phyloP scores from a whole-genome alignment of 306 rosid genomes.

The Nissolia schottii region DNA sequence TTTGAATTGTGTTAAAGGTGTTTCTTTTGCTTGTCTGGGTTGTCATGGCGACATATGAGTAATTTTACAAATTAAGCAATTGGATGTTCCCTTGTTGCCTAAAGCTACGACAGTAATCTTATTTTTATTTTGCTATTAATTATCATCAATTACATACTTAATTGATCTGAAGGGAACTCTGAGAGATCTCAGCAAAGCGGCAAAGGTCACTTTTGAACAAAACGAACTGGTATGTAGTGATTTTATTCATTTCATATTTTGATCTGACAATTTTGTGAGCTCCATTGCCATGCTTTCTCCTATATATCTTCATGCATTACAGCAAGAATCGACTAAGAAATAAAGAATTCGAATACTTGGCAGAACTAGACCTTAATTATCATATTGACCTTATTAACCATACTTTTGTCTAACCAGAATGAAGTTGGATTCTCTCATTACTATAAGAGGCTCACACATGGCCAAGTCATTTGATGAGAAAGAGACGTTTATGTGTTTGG shows the following conservation, averaged over 20 bases:
- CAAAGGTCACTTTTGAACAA: slow-evolving; percentile 49
- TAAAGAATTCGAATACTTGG: background rate
- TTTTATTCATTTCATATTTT: background rate
- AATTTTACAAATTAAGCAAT: background rate
- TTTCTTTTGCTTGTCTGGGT: background rate
- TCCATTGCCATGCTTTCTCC: background rate
- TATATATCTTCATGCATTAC: too few relatives aligned
- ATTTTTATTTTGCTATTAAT: slow-evolving; percentile 13
- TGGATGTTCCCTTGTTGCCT: slow-evolving; percentile 16
- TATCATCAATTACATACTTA: slow-evolving; percentile 11
- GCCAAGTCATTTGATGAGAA: background rate
- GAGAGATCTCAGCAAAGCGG: slow-evolving; percentile 71
- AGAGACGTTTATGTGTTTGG: too few relatives aligned
- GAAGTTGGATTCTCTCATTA: background rate
- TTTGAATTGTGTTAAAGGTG: background rate
- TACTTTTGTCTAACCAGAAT: background rate
- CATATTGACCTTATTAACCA: background rate
- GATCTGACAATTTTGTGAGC: background rate
- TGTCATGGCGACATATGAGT: background rate
- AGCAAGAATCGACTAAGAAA: too few relatives aligned
- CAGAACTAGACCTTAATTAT: background rate
- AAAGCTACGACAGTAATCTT: background rate
- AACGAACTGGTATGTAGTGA: slow-evolving; percentile 37
- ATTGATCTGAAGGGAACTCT: slow-evolving; percentile 61
- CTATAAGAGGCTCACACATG: background rate